Percentiles rank a stretch among this genome's conserved stretches.
Evolutionary conservation across 2,329 filamentous ascomycete genomes (phyloP).

Genomic region (Leptographium procerum): DNA sequence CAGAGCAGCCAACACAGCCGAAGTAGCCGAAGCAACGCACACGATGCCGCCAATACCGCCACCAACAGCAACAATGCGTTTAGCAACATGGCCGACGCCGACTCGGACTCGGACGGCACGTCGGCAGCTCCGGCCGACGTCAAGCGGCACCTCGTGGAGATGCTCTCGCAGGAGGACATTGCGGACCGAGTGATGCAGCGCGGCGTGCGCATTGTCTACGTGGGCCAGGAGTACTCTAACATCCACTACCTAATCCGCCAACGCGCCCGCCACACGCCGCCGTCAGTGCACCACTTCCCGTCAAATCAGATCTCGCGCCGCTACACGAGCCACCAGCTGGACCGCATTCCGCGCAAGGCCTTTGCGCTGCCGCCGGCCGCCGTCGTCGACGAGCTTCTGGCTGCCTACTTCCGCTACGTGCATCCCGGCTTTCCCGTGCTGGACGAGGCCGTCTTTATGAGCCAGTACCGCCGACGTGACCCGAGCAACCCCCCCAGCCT

Average conservation of each 20-base stretch:
- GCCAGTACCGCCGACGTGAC: conserved; percentile 55
- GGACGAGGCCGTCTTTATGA: conserved; percentile 69
- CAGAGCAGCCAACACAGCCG: too few species aligned
- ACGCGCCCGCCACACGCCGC: conserved; percentile 19
- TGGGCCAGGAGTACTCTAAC: conserved; percentile 44
- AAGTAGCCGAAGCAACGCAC: too few species aligned
- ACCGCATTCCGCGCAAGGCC: conserved; percentile 33
- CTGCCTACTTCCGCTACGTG: conserved; percentile 69
- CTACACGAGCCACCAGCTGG: conserved; percentile 27
- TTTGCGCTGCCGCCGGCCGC: conserved; percentile 35
- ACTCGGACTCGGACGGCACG: not conserved
- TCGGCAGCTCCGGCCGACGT: not conserved
- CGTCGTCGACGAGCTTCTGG: conserved; percentile 36
- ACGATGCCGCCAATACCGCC: too few species aligned
- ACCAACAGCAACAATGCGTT: too few species aligned
- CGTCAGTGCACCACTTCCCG: conserved; percentile 20
- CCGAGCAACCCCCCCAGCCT: conserved; percentile 76
- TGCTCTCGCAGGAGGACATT: conserved; percentile 10
- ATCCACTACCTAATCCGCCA: conserved; percentile 43
- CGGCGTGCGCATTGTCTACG: conserved; percentile 31
- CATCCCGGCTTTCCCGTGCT: conserved; percentile 88
- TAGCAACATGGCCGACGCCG: not conserved
- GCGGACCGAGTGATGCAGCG: conserved; percentile 9
- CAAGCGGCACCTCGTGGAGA: conserved; percentile 8
- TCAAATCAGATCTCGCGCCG: conserved; percentile 22